Evolutionary conservation across 1,139 yeast species (phyloP).

Genomic region (Cylindricascospora bacillispora): DNA sequence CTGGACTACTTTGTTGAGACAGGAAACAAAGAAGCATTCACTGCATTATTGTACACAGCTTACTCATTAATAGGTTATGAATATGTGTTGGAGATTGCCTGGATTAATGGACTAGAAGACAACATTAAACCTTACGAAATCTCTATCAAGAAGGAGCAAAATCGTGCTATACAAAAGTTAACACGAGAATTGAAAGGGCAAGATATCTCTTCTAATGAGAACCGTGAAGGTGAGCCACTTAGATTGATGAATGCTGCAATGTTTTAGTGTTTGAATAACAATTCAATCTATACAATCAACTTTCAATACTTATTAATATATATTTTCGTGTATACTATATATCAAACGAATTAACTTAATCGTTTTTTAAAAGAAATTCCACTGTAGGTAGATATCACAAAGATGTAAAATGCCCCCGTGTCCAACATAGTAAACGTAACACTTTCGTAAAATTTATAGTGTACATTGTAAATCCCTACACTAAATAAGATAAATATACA

Average conservation of each 20-base stretch:
- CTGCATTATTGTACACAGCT: conserved; percentile 78
- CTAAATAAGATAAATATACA: no score
- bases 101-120: conserved; percentile 75
- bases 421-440: no score
- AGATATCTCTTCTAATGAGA: conserved; percentile 38
- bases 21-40: conserved; percentile 91
- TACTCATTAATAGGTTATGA: conserved; percentile 73
- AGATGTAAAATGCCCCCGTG: no score
- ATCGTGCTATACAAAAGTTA: conserved; percentile 49
- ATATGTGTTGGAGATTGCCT: conserved; percentile 75
- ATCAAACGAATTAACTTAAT: no score
- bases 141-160: conserved; percentile 69
- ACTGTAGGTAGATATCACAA: no score
- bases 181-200: conserved; percentile 50
- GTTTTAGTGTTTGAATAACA: no score
- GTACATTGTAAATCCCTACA: no score
- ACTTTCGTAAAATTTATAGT: no score
- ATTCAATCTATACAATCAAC: no score
- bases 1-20: conserved; percentile 92
- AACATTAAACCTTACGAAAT: conserved; percentile 89
- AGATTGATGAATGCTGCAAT: conserved; percentile 68
- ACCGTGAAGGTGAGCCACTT: conserved; percentile 35
- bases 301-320: no score
- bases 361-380: no score
- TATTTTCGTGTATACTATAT: no score